These are phyloP conservation scores for Pycnococcus provasolii DNA, from an alignment of 139 green algal genomes.

Conservation along the genomic window DNA sequence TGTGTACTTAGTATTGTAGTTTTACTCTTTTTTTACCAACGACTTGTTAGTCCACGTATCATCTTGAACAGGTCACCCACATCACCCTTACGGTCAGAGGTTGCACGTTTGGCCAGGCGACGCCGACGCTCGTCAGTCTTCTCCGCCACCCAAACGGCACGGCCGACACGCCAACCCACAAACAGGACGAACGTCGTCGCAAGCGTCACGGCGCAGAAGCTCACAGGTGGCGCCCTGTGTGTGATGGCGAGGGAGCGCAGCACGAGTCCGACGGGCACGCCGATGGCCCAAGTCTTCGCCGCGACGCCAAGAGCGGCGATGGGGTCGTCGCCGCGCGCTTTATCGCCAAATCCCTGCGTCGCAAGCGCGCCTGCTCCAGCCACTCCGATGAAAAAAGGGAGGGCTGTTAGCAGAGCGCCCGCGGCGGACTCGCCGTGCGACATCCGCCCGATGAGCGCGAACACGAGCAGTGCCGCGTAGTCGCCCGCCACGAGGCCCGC, in stretches of 20 bases:
- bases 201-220: conserved; percentile 33
- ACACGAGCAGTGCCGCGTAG: conserved; percentile 6
- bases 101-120: no score
- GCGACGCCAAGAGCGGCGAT: background rate
- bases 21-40: no score
- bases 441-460: conserved; percentile 13
- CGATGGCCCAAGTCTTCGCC: background rate
- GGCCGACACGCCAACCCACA: conserved; percentile 22
- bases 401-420: conserved; percentile 5
- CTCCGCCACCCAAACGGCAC: no score
- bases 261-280: conserved; percentile 24
- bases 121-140: no score
- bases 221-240: conserved; percentile 13
- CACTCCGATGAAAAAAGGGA: conserved; percentile 17
- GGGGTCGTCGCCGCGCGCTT: background rate
- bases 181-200: conserved; percentile 30
- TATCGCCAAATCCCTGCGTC: conserved; percentile 5
- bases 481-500: conserved; percentile 3
- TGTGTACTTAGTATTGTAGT: no score
- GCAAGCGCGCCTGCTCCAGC: background rate
- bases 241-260: conserved; percentile 23
- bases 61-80: no score
- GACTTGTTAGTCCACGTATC: no score
- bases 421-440: conserved; percentile 9
- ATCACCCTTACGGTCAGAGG: no score